Base-by-base conservation (phyloP, 2,329 filamentous ascomycete species). In the Rhytidhysteron rufulum region DNA sequence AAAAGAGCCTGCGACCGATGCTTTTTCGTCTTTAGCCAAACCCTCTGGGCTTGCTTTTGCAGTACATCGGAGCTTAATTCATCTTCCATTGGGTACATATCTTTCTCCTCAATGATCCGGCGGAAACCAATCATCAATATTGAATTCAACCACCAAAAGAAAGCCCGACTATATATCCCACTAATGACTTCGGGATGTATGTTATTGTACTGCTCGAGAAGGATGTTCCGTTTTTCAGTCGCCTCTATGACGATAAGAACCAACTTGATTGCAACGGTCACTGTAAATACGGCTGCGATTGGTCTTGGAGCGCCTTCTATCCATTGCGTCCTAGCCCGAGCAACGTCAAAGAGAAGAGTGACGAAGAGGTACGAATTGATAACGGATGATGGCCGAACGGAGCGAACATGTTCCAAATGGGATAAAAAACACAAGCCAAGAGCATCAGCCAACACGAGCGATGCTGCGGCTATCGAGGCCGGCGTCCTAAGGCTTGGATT, bases 91-190 rank as follows among this genome's bases (percentile, higher is more conserved):
- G 34, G 34, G 19, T 37, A 27, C 15, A 37, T 17, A 18, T 37
- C 34, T n/a, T 37, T n/a, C 34, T 27, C n/a, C 4, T 16, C n/a
- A 22, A 37, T n/a, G 21, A 37, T 37, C 13, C 24, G 24, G 24
- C 24, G 13, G 24, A 27, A 27, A 13, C 24, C 24, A 27, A 27
- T 27, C 7, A 13, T 18, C 6, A 50, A 39, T 15, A 50, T 18
- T 2, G 47, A 42, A 18, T 47, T 50, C n/a, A 50, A 21, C 47
- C 47, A 50, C 22, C 45, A 48, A 39, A 48, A 50, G 11, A 39
- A 39, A 8, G 44, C 20, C n/a, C 48, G 40, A 25, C 42, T 48
- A 36, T 43, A 48, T 38, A 45, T 40, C 20, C 47, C 47, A 25
- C 44, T 45, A 2, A 45, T 50, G 18, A 40, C 44, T 24, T 50